These are phyloP conservation scores for Plasmodium cynomolgi DNA, from an alignment of 169 alveolate species.

Conservation along the genomic window DNA sequence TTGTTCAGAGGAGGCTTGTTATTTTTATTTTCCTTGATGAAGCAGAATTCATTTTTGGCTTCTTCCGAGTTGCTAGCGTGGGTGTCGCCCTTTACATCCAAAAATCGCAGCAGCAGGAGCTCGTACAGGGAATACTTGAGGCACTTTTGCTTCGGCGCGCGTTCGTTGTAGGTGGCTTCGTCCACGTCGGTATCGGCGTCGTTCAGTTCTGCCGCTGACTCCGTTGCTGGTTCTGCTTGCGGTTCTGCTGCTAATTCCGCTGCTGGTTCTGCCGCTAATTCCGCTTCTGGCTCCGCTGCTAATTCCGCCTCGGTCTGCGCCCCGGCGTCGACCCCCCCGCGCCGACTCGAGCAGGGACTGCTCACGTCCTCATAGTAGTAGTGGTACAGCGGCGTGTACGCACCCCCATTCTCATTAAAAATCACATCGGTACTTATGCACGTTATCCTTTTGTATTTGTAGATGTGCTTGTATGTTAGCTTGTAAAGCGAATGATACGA, in stretches of 20 bases:
- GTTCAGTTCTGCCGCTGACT: neutral
- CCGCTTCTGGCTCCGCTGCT: too few species aligned
- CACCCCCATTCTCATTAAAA: slow-evolving; percentile 10
- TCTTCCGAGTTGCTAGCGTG: neutral
- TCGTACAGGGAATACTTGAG: slow-evolving; percentile 34
- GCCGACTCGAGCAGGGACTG: neutral
- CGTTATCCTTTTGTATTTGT: slow-evolving; percentile 50
- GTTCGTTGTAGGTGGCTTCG: slow-evolving; percentile 18
- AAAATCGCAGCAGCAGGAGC: slow-evolving; percentile 45
- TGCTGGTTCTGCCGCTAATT: neutral
- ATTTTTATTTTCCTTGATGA: slow-evolving; percentile 50
- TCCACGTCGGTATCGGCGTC: neutral
- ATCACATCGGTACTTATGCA: slow-evolving; percentile 55
- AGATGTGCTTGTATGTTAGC: slow-evolving; percentile 44
- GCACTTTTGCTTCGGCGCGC: slow-evolving; percentile 35
- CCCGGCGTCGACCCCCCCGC: neutral
- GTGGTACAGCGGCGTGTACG: slow-evolving; percentile 63
- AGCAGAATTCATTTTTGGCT: slow-evolving; percentile 25
- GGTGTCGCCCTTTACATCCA: slow-evolving; percentile 9
- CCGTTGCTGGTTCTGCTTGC: neutral
- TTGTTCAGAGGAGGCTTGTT: neutral
- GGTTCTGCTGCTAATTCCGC: neutral
- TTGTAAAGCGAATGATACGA: slow-evolving; percentile 31
- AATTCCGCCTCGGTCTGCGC: neutral
- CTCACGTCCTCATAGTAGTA: slow-evolving; percentile 28